phyloP scores from a whole-genome alignment of 2,329 filamentous ascomycete genomes.

The Pestalotiopsis sp. region DNA sequence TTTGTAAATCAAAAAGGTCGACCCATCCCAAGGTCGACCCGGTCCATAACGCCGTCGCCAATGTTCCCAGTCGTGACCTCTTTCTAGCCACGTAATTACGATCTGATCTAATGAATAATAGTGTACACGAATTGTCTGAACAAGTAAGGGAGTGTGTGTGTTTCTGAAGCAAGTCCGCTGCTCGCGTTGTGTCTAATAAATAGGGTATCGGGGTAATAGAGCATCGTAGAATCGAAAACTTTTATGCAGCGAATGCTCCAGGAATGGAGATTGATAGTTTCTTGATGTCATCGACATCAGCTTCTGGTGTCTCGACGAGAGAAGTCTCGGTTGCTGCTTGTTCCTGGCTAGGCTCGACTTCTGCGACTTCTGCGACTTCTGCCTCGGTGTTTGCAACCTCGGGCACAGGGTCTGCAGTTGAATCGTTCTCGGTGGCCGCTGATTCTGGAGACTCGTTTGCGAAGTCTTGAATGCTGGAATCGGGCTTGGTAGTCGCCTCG shows the following conservation, averaged over 20 bases:
- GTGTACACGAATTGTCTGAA: conserved; percentile 10
- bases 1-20: background rate
- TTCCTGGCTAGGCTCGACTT: background rate
- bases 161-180: background rate
- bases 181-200: conserved; percentile 3
- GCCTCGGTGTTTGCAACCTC: background rate
- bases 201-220: background rate
- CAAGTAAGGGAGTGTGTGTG: background rate
- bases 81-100: background rate
- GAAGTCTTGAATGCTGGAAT: background rate
- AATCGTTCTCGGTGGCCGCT: background rate
- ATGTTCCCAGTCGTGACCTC: background rate
- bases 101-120: conserved; percentile 12
- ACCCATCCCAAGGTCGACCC: background rate
- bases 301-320: conserved; percentile 23
- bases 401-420: background rate
- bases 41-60: conserved; percentile 9
- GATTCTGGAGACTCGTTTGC: background rate
- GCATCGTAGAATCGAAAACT: conserved; percentile 1
- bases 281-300: conserved; percentile 29
- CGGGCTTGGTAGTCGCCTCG: background rate
- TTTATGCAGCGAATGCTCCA: conserved; percentile 23
- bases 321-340: conserved; percentile 23
- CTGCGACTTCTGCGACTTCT: background rate
- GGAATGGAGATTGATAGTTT: conserved; percentile 41